phyloP scores from a whole-genome alignment of 768 basidiomycete genomes.

The Suillus luteus region DNA sequence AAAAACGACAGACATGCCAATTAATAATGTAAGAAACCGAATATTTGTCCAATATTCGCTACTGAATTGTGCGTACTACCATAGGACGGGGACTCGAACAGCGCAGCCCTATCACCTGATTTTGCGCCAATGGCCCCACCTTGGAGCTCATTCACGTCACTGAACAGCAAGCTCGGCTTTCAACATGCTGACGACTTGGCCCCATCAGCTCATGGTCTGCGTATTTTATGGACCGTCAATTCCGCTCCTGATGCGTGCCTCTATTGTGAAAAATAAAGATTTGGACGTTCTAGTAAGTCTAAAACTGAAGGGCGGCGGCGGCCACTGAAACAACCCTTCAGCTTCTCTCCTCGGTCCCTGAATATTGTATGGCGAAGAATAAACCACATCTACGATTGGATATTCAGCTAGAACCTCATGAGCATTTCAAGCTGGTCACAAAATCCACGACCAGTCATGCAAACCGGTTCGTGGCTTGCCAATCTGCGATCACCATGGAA shows the following conservation, averaged over 20 bases:
- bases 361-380: neutral
- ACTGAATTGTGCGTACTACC: neutral
- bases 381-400: neutral
- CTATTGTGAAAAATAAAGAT: neutral
- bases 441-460: neutral
- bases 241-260: neutral
- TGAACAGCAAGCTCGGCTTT: neutral
- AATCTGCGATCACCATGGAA: slow-evolving; percentile 4
- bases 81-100: neutral
- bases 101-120: too few species aligned
- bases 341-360: neutral
- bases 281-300: neutral
- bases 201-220: neutral
- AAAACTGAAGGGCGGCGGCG: neutral
- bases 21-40: neutral
- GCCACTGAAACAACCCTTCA: neutral
- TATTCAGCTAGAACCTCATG: neutral
- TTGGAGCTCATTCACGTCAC: neutral
- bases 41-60: neutral
- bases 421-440: neutral
- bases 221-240: neutral
- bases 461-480: slow-evolving; percentile 7
- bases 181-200: neutral
- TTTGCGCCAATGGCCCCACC: neutral
- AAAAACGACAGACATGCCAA: neutral